Conservation (phyloP, 2,329 filamentous ascomycete species). For the Talaromyces rugulosus region DNA sequence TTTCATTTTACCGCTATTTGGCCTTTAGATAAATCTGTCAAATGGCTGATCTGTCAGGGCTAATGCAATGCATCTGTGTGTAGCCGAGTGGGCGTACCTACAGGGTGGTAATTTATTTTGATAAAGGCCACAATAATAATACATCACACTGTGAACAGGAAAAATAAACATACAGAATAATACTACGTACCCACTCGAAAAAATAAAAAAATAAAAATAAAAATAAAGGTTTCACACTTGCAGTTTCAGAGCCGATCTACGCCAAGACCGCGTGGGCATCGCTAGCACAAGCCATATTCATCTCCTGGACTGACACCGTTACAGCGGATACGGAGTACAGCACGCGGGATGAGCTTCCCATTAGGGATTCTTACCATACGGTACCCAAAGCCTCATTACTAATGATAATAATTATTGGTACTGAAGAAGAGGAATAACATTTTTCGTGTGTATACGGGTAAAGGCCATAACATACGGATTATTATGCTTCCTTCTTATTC, state of each 20-base stretch:
- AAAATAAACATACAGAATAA: too few species aligned
- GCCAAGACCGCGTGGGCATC: neutral
- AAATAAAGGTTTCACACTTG: neutral
- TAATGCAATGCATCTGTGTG: too few species aligned
- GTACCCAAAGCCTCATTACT: neutral
- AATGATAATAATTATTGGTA: neutral
- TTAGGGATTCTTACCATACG: neutral
- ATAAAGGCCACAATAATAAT: too few species aligned
- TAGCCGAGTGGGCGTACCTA: too few species aligned
- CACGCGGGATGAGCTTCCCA: neutral
- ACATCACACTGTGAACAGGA: too few species aligned
- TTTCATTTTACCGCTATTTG: neutral
- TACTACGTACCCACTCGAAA: too few species aligned
- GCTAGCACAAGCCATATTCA: neutral
- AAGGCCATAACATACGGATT: neutral
- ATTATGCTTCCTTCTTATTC: neutral
- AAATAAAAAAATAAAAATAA: neutral
- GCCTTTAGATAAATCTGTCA: too few species aligned
- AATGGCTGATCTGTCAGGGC: too few species aligned
- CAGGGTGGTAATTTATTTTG: too few species aligned
- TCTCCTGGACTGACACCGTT: neutral
- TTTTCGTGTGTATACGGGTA: neutral
- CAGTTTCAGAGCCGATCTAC: neutral
- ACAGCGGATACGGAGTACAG: neutral
- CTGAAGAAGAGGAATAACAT: neutral